Evolutionary conservation across 2,329 filamentous ascomycete genomes (phyloP).

Genomic region (Penicillium sp.): DNA sequence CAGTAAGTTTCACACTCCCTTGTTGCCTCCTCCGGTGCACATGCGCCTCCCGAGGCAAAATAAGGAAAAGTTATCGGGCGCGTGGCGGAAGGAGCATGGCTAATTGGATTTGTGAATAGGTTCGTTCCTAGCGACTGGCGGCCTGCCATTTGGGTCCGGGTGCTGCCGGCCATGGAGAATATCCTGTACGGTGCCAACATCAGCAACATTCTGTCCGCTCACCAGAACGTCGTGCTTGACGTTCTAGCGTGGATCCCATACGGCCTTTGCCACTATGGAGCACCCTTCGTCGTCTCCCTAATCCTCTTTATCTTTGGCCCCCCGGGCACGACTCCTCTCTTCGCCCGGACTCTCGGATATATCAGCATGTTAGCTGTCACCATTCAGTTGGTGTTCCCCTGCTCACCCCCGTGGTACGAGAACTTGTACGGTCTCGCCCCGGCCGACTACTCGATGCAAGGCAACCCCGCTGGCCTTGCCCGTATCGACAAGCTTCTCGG

Average conservation of each 20-base stretch:
- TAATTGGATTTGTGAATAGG: conserved; percentile 46
- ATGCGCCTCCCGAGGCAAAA: not conserved
- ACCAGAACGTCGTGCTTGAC: conserved; percentile 79
- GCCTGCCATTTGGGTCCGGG: conserved; percentile 91
- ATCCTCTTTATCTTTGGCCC: conserved; percentile 86
- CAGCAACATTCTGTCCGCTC: conserved; percentile 90
- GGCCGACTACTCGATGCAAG: conserved; percentile 86
- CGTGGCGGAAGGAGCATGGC: conserved; percentile 2
- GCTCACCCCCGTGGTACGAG: conserved; percentile 96
- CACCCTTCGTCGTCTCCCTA: conserved; percentile 73
- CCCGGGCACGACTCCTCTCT: conserved; percentile 79
- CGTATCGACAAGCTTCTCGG: conserved; percentile 88
- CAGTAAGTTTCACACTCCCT: conserved; percentile 62
- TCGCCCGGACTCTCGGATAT: conserved; percentile 85
- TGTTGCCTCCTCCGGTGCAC: not conserved
- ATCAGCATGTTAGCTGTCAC: conserved; percentile 85
- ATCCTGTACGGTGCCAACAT: conserved; percentile 94
- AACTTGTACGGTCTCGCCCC: conserved; percentile 86
- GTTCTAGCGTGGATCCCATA: conserved; percentile 92
- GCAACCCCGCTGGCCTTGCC: conserved; percentile 83
- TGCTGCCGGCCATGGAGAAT: conserved; percentile 90
- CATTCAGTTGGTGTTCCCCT: conserved; percentile 87
- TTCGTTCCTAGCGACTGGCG: conserved; percentile 88
- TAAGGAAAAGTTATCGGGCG: not conserved
- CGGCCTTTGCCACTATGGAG: conserved; percentile 84